Base-by-base conservation (phyloP, 2,329 filamentous ascomycete genomes). In the Diplocarpon rosae region DNA sequence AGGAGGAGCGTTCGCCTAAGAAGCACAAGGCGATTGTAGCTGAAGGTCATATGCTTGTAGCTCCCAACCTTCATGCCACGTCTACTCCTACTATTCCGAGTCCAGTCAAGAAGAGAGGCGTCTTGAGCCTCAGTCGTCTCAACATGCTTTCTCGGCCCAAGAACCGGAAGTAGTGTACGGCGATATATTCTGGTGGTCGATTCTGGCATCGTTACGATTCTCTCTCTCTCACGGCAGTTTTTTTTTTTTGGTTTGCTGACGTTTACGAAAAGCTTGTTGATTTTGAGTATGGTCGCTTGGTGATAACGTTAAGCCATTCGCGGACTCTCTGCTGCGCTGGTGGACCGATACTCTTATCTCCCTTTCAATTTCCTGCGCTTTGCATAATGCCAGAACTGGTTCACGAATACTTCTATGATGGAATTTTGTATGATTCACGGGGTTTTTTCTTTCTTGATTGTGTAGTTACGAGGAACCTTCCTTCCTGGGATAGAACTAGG, bases 61-160 rank as follows among this genome's bases (percentile, higher is more conserved):
- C 58, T 45, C 56, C 52, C 46, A 59, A 43, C 56, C 56, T 56
- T 17, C 37, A 56, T 24, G 56, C 58, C 14, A 53, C 48, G 24
- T 39, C 49, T 13, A 46, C 45, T 15, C 46, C 55, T n/a, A 52
- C 52, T 10, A 64, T 64, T 17, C 60, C 65, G 2, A 75, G 67
- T 43, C 68, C 75, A 3, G 62, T 62, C 40, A 77, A 75, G 66
- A 78, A 75, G 65, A 68, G 55, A 44, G 49, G 49, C 17, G 66
- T 70, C 17, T 60, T 81, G 45, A 80, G 69, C 51, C 58, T 79
- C 47, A 78, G 73, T 58, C 69, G 78, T 48, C 65, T 81, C 44
- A 74, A 78, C 56, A 74, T 76, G 71, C 69, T 81, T 17, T 71
- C 78, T 37, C 68, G 69, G 36, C 77, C 77, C 1, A 81, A 80